A percentile compares a stretch with the other conserved stretches of the same genome.
phyloP scores from a whole-genome alignment of 441 rosid species.

The Francoa sonchifolia region DNA sequence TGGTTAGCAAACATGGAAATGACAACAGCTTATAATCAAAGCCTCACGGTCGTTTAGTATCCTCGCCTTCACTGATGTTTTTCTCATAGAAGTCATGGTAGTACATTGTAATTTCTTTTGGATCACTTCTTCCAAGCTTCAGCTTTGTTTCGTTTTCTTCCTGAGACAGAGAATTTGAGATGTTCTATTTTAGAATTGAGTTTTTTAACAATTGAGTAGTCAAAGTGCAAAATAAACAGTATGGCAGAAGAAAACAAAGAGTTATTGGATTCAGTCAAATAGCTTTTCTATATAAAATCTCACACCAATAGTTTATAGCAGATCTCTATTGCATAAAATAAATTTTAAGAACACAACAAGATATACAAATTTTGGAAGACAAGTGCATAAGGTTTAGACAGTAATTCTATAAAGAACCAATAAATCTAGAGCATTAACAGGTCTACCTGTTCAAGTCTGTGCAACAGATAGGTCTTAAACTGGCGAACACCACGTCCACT shows the following conservation, averaged over 20 bases:
- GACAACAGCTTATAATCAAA: constrained; percentile 8
- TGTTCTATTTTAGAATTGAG: neutral
- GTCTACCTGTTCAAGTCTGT: constrained; percentile 70
- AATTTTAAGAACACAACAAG: no score
- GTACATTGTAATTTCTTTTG: constrained; percentile 55
- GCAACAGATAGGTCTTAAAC: constrained; percentile 83
- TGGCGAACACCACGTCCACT: constrained; percentile 89
- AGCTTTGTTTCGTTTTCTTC: constrained; percentile 43
- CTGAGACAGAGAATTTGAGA: constrained; percentile 26
- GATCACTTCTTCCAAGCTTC: constrained; percentile 43
- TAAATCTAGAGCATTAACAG: neutral
- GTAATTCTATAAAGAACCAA: neutral
- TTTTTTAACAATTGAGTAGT: neutral
- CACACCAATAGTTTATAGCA: neutral
- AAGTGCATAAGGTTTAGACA: neutral
- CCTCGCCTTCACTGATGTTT: constrained; percentile 45
- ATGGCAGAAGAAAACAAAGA: no score
- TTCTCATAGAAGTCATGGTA: constrained; percentile 52
- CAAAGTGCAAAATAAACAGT: no score
- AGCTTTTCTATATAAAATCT: neutral
- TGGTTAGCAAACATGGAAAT: constrained; percentile 8
- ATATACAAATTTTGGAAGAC: no score
- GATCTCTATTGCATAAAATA: neutral
- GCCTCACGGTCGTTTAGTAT: constrained; percentile 65
- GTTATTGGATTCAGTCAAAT: neutral